These are phyloP conservation scores for Lolium multiflorum DNA, from an alignment of 176 grass and related monocot species.

Conservation along the genomic window DNA sequence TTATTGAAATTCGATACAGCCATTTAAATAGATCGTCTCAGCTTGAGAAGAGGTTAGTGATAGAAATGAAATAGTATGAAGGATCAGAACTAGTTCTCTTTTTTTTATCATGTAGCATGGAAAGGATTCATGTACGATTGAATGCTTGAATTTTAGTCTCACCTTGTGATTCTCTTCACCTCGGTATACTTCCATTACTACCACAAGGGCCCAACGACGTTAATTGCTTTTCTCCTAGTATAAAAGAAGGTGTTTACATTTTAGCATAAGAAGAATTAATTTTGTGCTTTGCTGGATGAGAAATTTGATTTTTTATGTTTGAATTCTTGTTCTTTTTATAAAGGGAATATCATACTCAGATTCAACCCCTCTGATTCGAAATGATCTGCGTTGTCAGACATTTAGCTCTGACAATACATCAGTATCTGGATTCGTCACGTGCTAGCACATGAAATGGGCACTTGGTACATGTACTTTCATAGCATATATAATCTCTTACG, in stretches of 20 bases:
- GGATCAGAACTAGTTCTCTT: not conserved
- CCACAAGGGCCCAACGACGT: not conserved
- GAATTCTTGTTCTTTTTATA: not conserved
- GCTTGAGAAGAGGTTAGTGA: conserved; percentile 15
- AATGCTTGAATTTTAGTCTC: conserved; percentile 8
- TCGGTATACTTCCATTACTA: not conserved
- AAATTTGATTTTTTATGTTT: conserved; percentile 1
- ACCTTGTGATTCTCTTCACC: not conserved
- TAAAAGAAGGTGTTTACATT: not conserved
- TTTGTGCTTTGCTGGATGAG: not conserved
- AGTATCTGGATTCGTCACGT: not conserved
- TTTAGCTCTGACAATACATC: not conserved
- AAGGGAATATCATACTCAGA: not conserved
- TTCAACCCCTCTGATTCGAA: conserved; percentile 11
- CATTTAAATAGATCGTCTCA: conserved; percentile 24
- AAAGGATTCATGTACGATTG: not conserved
- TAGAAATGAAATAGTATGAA: conserved; percentile 7
- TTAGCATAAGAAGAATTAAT: not conserved
- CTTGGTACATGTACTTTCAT: not conserved
- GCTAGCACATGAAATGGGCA: not conserved
- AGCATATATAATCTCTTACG: not conserved
- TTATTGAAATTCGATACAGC: conserved; percentile 43
- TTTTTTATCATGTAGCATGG: not conserved
- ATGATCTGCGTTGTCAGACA: not conserved
- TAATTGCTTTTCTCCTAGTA: conserved; percentile 10